These are phyloP conservation scores for Parastagonospora nodorum DNA, from an alignment of 2,329 filamentous ascomycete genomes.

Conservation along the genomic window DNA sequence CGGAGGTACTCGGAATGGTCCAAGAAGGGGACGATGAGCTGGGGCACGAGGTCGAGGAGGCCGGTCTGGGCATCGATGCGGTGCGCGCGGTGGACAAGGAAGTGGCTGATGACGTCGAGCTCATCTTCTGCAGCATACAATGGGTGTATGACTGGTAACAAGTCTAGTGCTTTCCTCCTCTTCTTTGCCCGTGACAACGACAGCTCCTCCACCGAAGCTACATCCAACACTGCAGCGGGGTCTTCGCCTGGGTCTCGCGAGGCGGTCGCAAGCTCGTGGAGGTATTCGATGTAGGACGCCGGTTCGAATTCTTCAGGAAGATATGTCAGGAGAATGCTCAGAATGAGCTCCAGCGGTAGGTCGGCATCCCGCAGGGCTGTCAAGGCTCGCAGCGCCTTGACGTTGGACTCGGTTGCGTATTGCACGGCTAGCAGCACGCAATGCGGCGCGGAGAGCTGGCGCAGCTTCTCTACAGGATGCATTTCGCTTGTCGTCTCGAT, in stretches of 20 bases:
- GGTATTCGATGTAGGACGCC: conserved; percentile 64
- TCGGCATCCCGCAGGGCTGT: conserved; percentile 61
- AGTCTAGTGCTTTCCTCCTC: conserved; percentile 65
- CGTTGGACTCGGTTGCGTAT: conserved; percentile 68
- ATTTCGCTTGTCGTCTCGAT: conserved; percentile 13
- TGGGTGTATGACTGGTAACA: conserved; percentile 62
- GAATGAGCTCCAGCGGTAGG: conserved; percentile 66
- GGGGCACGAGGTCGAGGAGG: conserved; percentile 69
- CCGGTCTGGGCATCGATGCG: conserved; percentile 74
- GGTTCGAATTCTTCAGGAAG: conserved; percentile 74
- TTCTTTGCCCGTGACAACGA: conserved; percentile 68
- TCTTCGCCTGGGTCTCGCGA: conserved; percentile 51
- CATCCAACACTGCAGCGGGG: conserved; percentile 54
- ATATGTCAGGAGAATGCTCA: conserved; percentile 76
- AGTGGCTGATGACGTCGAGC: conserved; percentile 63
- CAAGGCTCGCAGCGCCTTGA: conserved; percentile 66
- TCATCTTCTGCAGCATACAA: conserved; percentile 55
- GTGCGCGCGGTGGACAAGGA: conserved; percentile 70
- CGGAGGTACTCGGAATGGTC: conserved; percentile 64
- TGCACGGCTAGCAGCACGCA: conserved; percentile 75
- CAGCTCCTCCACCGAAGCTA: conserved; percentile 61
- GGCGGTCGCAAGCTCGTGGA: conserved; percentile 62
- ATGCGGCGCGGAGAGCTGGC: conserved; percentile 66
- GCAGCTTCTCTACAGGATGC: conserved; percentile 33
- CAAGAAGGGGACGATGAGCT: conserved; percentile 72